Evolutionary conservation across 2,329 filamentous ascomycete species (phyloP).

Genomic region (Pseudogymnoascus sp.): DNA sequence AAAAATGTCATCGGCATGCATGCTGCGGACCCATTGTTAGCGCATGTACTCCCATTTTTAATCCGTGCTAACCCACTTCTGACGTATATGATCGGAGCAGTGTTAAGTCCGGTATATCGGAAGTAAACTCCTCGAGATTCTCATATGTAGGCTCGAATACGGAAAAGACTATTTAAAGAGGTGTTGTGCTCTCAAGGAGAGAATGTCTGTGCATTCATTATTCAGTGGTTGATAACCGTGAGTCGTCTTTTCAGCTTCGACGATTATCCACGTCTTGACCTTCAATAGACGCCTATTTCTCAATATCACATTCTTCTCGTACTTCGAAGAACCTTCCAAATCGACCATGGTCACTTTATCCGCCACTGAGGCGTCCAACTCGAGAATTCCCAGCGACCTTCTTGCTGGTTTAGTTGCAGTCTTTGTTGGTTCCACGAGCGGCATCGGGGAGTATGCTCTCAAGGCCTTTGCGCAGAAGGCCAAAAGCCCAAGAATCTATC

Average conservation of each 20-base stretch:
- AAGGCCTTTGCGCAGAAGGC: slow-evolving; percentile 34
- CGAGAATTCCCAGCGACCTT: slow-evolving; percentile 25
- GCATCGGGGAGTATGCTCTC: slow-evolving; percentile 40
- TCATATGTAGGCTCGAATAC: not conserved
- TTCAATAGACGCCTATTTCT: not conserved
- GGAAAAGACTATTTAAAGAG: not conserved
- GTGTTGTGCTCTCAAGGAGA: not conserved
- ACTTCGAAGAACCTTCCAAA: slow-evolving; percentile 2
- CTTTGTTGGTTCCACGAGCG: slow-evolving; percentile 43
- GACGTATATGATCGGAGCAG: not conserved
- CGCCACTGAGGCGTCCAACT: slow-evolving; percentile 30
- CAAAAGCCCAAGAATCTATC: slow-evolving; percentile 33
- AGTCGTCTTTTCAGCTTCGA: not conserved
- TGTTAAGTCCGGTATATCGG: not conserved
- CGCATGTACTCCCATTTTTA: not conserved
- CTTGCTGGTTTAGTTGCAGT: slow-evolving; percentile 37
- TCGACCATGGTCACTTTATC: slow-evolving; percentile 30
- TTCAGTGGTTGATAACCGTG: not conserved
- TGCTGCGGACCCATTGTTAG: not conserved
- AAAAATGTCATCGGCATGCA: not conserved
- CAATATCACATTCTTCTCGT: not conserved
- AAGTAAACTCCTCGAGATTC: not conserved
- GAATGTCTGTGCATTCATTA: not conserved
- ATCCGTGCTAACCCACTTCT: not conserved
- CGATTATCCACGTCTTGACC: not conserved